Percentiles rank a stretch among this genome's conserved stretches.
Conservation (phyloP, 257 asterid species). For the Salvia rosmarinus region DNA sequence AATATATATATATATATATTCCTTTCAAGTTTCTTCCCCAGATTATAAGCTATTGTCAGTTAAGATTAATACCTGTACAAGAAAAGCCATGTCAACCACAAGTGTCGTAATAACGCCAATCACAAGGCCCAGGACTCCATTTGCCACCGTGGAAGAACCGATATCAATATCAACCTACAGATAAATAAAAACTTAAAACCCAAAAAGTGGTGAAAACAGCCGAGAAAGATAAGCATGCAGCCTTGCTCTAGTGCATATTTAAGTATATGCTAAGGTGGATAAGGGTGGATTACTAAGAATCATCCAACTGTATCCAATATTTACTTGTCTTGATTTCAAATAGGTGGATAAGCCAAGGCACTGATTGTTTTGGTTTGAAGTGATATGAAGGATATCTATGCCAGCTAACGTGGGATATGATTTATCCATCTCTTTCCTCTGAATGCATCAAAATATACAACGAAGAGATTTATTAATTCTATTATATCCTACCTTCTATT, state of each 20-base stretch:
- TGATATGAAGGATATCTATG: background rate
- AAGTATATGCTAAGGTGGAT: background rate
- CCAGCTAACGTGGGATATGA: background rate
- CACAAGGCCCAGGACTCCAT: conserved; percentile 98
- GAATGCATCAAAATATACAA: background rate
- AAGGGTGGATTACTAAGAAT: background rate
- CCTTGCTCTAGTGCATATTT: conserved; percentile 22
- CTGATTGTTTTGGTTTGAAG: background rate
- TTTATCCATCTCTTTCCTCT: background rate
- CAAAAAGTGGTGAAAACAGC: conserved; percentile 6
- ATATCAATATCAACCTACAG: conserved; percentile 90
- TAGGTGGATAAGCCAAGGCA: background rate
- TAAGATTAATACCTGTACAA: conserved; percentile 76
- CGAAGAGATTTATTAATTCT: background rate
- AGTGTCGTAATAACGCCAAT: conserved; percentile 86
- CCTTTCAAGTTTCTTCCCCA: background rate
- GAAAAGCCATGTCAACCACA: conserved; percentile 98
- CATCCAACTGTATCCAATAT: background rate
- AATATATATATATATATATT: background rate
- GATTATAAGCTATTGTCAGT: conserved; percentile 23
- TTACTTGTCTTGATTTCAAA: background rate
- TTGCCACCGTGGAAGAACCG: conserved; percentile 96
- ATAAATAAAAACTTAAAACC: conserved; percentile 24
- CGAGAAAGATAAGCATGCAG: conserved; percentile 20
- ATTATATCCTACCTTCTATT: background rate